Percentiles rank a stretch among this genome's conserved stretches.
These are phyloP conservation scores for Rhodotorula babjevae DNA, from an alignment of 768 basidiomycete species.

Conservation along the genomic window DNA sequence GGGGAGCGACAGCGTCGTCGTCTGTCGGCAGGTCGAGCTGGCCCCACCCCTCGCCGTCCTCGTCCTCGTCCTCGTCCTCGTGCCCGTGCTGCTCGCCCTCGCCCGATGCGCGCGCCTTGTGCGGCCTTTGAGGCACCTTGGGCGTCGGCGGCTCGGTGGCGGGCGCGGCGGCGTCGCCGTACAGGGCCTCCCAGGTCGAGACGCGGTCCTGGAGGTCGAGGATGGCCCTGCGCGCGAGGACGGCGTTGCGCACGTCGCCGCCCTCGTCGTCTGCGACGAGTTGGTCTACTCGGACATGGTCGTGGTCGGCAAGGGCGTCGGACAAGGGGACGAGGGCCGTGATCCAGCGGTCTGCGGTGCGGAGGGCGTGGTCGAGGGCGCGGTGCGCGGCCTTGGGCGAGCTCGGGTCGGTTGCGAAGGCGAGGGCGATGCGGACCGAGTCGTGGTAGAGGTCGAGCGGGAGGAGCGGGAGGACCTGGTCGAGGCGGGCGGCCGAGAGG, in stretches of 20 bases:
- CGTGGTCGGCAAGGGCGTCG: not conserved
- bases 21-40: slow-evolving; percentile 20
- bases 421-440: slow-evolving; percentile 64
- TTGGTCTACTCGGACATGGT: not conserved
- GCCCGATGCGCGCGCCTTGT: slow-evolving; percentile 42
- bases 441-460: slow-evolving; percentile 53
- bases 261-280: not conserved
- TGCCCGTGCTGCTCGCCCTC: slow-evolving; percentile 22
- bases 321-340: not conserved
- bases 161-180: slow-evolving; percentile 30
- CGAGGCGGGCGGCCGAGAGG: slow-evolving; percentile 43
- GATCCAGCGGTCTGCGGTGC: slow-evolving; percentile 52
- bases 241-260: not conserved
- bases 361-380: slow-evolving; percentile 62
- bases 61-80: slow-evolving; percentile 40
- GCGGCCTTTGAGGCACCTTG: too few species aligned
- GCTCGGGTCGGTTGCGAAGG: slow-evolving; percentile 61
- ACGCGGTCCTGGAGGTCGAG: slow-evolving; percentile 41
- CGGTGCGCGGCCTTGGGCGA: slow-evolving; percentile 56
- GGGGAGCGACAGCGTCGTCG: slow-evolving; percentile 37
- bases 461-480: slow-evolving; percentile 46
- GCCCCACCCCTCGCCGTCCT: slow-evolving; percentile 10
- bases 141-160: not conserved
- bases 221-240: slow-evolving; percentile 35
- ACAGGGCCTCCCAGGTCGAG: slow-evolving; percentile 31